Conservation (phyloP, 2,329 filamentous ascomycete species). For the Chaetomium olivaceum region DNA sequence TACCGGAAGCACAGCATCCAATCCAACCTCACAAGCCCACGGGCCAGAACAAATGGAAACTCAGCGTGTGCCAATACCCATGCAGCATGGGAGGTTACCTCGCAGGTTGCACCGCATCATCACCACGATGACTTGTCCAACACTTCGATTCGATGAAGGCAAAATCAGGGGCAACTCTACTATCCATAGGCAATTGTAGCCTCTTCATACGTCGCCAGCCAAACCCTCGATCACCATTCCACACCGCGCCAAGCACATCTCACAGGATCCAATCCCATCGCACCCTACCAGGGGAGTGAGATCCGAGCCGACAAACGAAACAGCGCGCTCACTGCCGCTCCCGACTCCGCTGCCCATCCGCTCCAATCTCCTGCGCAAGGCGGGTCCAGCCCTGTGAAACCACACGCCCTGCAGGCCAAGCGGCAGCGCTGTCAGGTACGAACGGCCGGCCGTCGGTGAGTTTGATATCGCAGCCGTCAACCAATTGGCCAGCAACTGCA, state of each 20-base stretch:
- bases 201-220: not conserved
- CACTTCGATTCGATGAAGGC: not conserved
- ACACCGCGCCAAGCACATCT: not conserved
- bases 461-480: not conserved
- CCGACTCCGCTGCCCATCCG: not conserved
- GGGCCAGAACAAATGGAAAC: not conserved
- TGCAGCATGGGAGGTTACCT: not conserved
- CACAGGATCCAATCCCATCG: not conserved
- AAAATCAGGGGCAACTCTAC: not conserved
- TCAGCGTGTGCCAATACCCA: not conserved
- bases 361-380: not conserved
- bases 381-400: slow-evolving; percentile 4
- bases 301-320: slow-evolving; percentile 6
- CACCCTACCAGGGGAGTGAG: not conserved
- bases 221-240: not conserved
- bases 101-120: slow-evolving; percentile 5
- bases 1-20: slow-evolving; percentile 6
- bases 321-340: no score
- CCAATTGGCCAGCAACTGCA: not conserved
- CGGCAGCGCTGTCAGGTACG: slow-evolving; percentile 14
- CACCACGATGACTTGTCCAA: not conserved
- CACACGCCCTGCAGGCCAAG: slow-evolving; percentile 3
- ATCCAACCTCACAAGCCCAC: not conserved
- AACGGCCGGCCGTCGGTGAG: not conserved
- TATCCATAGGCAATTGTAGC: not conserved